These are phyloP conservation scores for Ilyonectria sp. DNA, from an alignment of 2,329 filamentous ascomycete species.

Conservation along the genomic window DNA sequence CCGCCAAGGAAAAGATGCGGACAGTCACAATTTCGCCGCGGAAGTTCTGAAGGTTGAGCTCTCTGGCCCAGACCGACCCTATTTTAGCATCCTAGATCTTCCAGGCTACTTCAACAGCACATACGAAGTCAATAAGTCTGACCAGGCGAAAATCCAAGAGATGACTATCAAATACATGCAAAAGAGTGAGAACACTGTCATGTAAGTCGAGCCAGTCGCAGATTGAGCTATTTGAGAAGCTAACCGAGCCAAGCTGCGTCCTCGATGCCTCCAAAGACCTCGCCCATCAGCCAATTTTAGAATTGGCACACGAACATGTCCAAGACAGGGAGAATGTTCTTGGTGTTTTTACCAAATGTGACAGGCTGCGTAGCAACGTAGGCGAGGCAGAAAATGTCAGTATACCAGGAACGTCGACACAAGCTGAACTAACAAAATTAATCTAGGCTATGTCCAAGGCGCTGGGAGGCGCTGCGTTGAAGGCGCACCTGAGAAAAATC, in stretches of 20 bases:
- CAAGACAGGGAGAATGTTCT: slow-evolving; percentile 49
- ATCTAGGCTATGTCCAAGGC: too few relatives aligned
- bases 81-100: slow-evolving; percentile 57
- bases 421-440: too few relatives aligned
- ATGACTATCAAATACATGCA: slow-evolving; percentile 56
- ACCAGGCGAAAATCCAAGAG: too few relatives aligned
- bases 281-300: slow-evolving; percentile 49
- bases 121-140: too few relatives aligned
- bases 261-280: slow-evolving; percentile 52
- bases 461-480: too few relatives aligned
- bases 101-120: slow-evolving; percentile 52
- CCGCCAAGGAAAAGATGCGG: slow-evolving; percentile 33
- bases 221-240: neutral
- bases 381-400: too few relatives aligned
- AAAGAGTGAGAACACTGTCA: slow-evolving; percentile 55
- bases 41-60: slow-evolving; percentile 57
- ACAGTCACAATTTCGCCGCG: slow-evolving; percentile 54
- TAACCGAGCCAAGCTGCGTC: slow-evolving; percentile 52
- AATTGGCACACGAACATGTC: slow-evolving; percentile 46
- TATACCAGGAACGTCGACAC: too few relatives aligned
- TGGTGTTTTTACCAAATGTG: slow-evolving; percentile 57
- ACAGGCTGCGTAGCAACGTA: too few relatives aligned
- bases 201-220: slow-evolving; percentile 46
- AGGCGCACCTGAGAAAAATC: too few relatives aligned
- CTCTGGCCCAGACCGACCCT: slow-evolving; percentile 53